A percentile compares a stretch with the other conserved stretches of the same genome.
Conservation (phyloP, 2,329 filamentous ascomycete species). For the Penicillium sclerotiorum region DNA sequence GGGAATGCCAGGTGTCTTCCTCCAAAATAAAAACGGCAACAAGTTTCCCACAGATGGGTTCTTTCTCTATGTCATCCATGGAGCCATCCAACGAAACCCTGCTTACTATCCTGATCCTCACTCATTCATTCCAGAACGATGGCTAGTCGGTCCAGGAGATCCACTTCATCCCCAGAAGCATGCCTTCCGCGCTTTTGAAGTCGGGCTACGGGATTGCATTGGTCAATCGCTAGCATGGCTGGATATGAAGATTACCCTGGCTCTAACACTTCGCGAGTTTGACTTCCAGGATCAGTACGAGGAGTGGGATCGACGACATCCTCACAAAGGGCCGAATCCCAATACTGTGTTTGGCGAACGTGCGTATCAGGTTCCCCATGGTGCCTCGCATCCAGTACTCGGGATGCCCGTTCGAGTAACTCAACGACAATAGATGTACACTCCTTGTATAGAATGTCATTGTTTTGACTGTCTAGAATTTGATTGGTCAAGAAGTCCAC, state of each 20-base stretch:
- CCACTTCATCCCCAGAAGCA: slow-evolving; percentile 29
- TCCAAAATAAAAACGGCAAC: slow-evolving; percentile 3
- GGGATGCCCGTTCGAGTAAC: background rate
- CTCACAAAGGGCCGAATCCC: too few species aligned
- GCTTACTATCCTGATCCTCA: background rate
- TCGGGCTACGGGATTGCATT: slow-evolving; percentile 52
- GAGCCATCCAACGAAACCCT: background rate
- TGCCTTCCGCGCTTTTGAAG: slow-evolving; percentile 54
- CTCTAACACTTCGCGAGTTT: slow-evolving; percentile 10
- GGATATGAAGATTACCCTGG: slow-evolving; percentile 33
- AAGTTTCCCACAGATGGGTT: background rate
- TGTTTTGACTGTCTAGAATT: too few species aligned
- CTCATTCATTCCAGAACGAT: background rate
- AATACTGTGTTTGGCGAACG: background rate
- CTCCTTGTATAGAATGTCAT: too few species aligned
- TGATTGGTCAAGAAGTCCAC: too few species aligned
- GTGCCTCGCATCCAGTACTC: background rate
- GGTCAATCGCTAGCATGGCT: slow-evolving; percentile 54
- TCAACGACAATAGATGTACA: too few species aligned
- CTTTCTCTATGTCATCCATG: background rate
- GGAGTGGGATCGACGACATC: background rate
- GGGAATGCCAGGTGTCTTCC: background rate
- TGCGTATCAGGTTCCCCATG: background rate
- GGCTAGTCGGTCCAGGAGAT: slow-evolving; percentile 18
- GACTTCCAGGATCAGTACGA: background rate